These are phyloP conservation scores for Echium plantagineum DNA, from an alignment of 257 asterid species.

Conservation along the genomic window DNA sequence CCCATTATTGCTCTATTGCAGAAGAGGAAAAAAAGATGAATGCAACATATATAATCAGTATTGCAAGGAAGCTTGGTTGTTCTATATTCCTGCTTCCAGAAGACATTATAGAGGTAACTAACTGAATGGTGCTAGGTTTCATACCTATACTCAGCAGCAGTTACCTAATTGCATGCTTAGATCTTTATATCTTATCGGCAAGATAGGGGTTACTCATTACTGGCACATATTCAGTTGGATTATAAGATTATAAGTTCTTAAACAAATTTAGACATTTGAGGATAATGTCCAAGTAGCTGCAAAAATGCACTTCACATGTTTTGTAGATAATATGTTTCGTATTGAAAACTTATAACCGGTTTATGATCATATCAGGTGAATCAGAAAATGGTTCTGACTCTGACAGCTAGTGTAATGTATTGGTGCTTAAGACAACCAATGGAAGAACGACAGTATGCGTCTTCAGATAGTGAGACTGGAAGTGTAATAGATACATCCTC, in stretches of 20 bases:
- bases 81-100: slow-evolving; percentile 90
- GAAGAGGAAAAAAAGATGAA: slow-evolving; percentile 91
- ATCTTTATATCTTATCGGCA: neutral
- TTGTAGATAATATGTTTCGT: neutral
- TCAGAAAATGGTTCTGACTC: slow-evolving; percentile 40
- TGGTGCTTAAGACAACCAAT: slow-evolving; percentile 36
- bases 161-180: neutral
- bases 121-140: neutral
- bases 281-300: too few relatives aligned
- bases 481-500: slow-evolving; percentile 30
- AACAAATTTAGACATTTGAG: too few relatives aligned
- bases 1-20: slow-evolving; percentile 13
- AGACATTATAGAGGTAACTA: slow-evolving; percentile 76
- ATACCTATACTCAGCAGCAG: neutral
- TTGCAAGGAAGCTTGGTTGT: slow-evolving; percentile 97
- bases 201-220: neutral
- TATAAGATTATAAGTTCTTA: too few relatives aligned
- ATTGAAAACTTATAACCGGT: neutral
- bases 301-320: too few relatives aligned
- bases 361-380: slow-evolving; percentile 24
- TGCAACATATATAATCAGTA: slow-evolving; percentile 81
- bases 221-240: neutral
- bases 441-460: slow-evolving; percentile 20
- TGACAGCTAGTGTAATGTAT: slow-evolving; percentile 42
- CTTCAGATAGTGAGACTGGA: slow-evolving; percentile 25